Conservation (phyloP, 2,329 filamentous ascomycete genomes). For the Decorospora gaudefroyi region DNA sequence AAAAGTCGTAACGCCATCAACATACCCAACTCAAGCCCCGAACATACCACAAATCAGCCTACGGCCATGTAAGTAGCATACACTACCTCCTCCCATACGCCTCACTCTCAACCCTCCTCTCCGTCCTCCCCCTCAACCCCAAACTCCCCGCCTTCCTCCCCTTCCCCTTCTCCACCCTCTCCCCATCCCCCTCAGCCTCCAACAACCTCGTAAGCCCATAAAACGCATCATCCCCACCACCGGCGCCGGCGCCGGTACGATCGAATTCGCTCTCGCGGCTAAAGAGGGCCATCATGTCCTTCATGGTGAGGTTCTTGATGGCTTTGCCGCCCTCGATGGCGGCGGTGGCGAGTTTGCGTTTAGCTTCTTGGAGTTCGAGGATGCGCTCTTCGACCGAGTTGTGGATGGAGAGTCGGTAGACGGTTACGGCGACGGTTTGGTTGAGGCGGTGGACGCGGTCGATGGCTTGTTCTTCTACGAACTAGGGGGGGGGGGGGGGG, state of each 20-base stretch:
- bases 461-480: conserved; percentile 98
- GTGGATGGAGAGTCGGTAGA: conserved; percentile 90
- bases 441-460: conserved; percentile 98
- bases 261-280: conserved; percentile 66
- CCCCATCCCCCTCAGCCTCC: conserved; percentile 18
- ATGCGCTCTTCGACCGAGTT: conserved; percentile 92
- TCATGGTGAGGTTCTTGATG: conserved; percentile 82
- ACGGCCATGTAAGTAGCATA: too few relatives aligned
- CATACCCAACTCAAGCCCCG: too few relatives aligned
- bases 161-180: conserved; percentile 18
- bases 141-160: conserved; percentile 39
- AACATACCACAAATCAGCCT: too few relatives aligned
- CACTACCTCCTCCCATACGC: conserved; percentile 45
- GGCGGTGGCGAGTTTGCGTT: conserved; percentile 86
- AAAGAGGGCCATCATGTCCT: conserved; percentile 92
- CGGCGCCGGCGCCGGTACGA: too few relatives aligned
- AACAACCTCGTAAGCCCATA: conserved; percentile 43
- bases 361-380: conserved; percentile 90
- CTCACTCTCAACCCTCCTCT: conserved; percentile 43
- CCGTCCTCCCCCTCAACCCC: conserved; percentile 23
- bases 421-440: conserved; percentile 89
- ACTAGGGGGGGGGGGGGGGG: too few relatives aligned
- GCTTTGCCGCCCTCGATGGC: conserved; percentile 84
- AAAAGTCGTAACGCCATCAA: too few relatives aligned
- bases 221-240: conserved; percentile 49